phyloP scores from a whole-genome alignment of 108 stramenopile genomes.

The Skeletonema grethae region DNA sequence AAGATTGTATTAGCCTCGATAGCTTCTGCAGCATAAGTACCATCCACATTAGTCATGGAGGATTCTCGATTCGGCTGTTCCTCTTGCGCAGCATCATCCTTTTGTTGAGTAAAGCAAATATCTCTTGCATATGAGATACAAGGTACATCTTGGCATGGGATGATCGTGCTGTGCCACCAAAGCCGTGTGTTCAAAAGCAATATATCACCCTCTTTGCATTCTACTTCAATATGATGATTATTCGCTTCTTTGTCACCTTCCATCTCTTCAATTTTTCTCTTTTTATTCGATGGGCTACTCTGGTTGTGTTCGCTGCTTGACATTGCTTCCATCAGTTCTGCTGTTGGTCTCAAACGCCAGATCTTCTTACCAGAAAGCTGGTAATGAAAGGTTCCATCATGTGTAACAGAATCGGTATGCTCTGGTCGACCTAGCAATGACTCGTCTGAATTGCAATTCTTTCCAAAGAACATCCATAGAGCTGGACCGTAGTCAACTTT shows the following conservation, averaged over 20 bases:
- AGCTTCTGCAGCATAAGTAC: slow-evolving; percentile 78
- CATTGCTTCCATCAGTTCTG: slow-evolving; percentile 55
- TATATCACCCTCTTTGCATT: slow-evolving; percentile 78
- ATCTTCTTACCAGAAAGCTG: slow-evolving; percentile 78
- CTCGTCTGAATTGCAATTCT: slow-evolving; percentile 13
- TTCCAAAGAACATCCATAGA: slow-evolving; percentile 50
- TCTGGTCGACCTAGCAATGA: slow-evolving; percentile 74
- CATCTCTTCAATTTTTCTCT: slow-evolving; percentile 26
- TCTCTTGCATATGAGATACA: slow-evolving; percentile 89
- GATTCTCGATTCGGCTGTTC: background rate
- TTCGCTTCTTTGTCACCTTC: background rate
- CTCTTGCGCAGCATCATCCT: slow-evolving; percentile 6
- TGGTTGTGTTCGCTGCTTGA: background rate
- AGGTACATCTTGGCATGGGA: slow-evolving; percentile 64
- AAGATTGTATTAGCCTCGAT: slow-evolving; percentile 82
- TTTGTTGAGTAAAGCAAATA: slow-evolving; percentile 53
- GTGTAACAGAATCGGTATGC: slow-evolving; percentile 86
- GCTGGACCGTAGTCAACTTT: slow-evolving; percentile 34
- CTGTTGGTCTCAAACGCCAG: slow-evolving; percentile 80
- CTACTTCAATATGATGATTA: slow-evolving; percentile 40
- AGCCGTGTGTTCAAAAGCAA: slow-evolving; percentile 80
- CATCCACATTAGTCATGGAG: slow-evolving; percentile 84
- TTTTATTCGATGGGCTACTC: slow-evolving; percentile 16
- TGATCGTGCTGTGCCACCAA: slow-evolving; percentile 88
- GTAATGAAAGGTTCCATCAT: slow-evolving; percentile 92